Conservation (phyloP, 192 early-diverging fungal species). For the Umbelopsis sp. region DNA sequence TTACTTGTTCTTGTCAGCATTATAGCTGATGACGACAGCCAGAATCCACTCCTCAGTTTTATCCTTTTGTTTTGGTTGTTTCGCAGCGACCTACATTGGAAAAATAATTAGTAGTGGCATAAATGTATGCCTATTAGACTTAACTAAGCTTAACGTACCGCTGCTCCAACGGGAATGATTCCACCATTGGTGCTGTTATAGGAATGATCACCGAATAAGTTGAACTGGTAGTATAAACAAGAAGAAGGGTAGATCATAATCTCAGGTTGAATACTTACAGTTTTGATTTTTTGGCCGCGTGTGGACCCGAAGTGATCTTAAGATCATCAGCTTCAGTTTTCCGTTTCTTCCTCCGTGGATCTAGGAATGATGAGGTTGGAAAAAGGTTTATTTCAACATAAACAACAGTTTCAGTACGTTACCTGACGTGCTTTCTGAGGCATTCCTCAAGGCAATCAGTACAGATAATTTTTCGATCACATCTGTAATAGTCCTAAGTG, state of each 20-base stretch:
- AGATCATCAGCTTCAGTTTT: conserved; percentile 32
- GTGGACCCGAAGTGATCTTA: conserved; percentile 14
- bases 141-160: background rate
- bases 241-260: too few species aligned
- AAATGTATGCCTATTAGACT: background rate
- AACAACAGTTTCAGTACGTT: background rate
- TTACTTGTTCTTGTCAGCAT: conserved; percentile 53
- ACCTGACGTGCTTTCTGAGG: conserved; percentile 22
- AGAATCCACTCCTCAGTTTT: conserved; percentile 59
- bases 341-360: conserved; percentile 38
- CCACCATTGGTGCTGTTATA: background rate
- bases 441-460: conserved; percentile 26
- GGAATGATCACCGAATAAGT: background rate
- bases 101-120: background rate
- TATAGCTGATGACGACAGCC: conserved; percentile 47
- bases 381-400: background rate
- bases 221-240: too few species aligned
- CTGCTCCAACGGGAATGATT: conserved; percentile 11
- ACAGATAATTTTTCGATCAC: conserved; percentile 37
- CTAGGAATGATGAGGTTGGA: background rate
- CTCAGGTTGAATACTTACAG: conserved; percentile 22
- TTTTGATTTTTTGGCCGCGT: conserved; percentile 32
- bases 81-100: conserved; percentile 47
- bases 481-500: conserved; percentile 25
- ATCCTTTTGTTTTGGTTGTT: conserved; percentile 52